phyloP scores from a whole-genome alignment of 2,329 filamentous ascomycete species.

The Colletotrichum simmondsii region DNA sequence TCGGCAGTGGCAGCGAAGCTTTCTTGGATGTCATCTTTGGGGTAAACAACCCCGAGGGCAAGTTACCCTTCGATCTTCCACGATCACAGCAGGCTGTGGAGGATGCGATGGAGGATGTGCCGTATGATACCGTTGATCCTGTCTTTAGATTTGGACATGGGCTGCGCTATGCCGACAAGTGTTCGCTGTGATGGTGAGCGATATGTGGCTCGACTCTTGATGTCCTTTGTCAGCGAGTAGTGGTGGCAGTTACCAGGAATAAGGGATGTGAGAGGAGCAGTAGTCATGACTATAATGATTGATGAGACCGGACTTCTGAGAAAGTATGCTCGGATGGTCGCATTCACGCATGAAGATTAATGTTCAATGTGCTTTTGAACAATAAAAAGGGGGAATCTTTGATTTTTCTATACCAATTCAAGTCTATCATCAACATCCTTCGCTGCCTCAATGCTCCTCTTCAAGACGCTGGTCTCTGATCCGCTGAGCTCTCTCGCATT shows the following conservation, averaged over 20 bases:
- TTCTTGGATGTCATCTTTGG: conserved; percentile 57
- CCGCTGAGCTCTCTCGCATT: conserved; percentile 20
- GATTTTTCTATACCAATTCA: conserved; percentile 2
- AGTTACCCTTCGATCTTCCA: conserved; percentile 58
- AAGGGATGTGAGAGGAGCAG: too few species aligned
- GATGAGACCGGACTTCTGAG: too few species aligned
- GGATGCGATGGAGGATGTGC: conserved; percentile 41
- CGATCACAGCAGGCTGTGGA: conserved; percentile 54
- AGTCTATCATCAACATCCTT: conserved; percentile 32
- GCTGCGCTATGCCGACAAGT: conserved; percentile 19
- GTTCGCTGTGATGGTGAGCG: neutral
- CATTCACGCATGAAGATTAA: neutral
- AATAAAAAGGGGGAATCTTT: neutral
- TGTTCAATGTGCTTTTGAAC: neutral
- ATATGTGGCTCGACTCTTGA: too few species aligned
- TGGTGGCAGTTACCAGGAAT: too few species aligned
- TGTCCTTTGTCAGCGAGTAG: too few species aligned
- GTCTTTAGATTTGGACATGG: conserved; percentile 45
- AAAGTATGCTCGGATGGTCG: neutral
- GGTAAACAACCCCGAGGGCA: conserved; percentile 49
- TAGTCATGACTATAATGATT: too few species aligned
- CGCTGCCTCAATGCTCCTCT: conserved; percentile 35
- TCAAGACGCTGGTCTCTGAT: conserved; percentile 20
- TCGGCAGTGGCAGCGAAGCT: conserved; percentile 51
- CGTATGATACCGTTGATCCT: conserved; percentile 42